Percentiles rank a stretch among this genome's conserved stretches.
Conservation (phyloP, 345 rosid species). For the Crucihimalaya himalaica region DNA sequence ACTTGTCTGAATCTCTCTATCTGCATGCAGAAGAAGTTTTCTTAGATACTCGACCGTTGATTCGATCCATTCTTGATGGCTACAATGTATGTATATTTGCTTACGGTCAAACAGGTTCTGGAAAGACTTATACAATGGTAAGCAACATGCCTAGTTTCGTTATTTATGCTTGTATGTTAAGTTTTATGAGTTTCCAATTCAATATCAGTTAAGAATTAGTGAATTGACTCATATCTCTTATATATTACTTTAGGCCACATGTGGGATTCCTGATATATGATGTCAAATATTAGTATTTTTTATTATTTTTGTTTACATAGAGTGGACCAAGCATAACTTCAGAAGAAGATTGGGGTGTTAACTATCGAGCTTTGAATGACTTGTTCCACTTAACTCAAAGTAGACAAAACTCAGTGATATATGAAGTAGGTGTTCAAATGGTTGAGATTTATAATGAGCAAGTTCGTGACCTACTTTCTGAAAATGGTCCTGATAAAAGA, state of each 20-base stretch:
- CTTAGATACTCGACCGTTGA: constrained; percentile 75
- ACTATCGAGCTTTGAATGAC: constrained; percentile 85
- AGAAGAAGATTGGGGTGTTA: constrained; percentile 87
- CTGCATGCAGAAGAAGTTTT: constrained; percentile 65
- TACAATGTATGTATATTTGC: constrained; percentile 91
- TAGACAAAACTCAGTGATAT: constrained; percentile 58
- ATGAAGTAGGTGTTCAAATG: constrained; percentile 94
- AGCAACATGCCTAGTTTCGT: not conserved
- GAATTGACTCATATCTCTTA: not conserved
- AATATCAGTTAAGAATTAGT: not conserved
- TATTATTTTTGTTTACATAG: constrained; percentile 43
- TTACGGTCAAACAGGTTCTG: constrained; percentile 93
- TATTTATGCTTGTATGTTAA: too few relatives aligned
- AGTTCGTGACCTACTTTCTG: constrained; percentile 81
- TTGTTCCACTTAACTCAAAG: constrained; percentile 77
- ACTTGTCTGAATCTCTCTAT: not conserved
- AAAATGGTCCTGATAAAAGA: constrained; percentile 60
- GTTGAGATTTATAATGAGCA: constrained; percentile 93
- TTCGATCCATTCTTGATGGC: constrained; percentile 88
- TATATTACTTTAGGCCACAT: not conserved
- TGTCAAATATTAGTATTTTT: not conserved
- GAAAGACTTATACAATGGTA: constrained; percentile 95
- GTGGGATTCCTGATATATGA: not conserved
- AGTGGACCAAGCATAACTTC: constrained; percentile 78
- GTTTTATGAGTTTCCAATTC: not conserved